phyloP scores from a whole-genome alignment of 495 filamentous ascomycete genomes.

The Pseudoneurospora amorphoporcata region DNA sequence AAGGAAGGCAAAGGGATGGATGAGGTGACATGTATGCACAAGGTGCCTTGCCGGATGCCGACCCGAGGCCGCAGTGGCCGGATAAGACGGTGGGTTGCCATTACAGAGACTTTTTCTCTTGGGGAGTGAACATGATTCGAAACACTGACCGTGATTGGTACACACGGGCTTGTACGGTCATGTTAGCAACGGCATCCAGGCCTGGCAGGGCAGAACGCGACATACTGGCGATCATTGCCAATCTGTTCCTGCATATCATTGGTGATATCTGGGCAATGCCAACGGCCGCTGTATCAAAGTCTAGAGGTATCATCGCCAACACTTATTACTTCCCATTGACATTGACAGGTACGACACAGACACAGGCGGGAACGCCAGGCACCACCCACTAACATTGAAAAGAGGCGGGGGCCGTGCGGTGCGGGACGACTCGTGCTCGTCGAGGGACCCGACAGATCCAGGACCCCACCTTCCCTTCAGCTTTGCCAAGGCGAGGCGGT shows the following conservation, averaged over 20 bases:
- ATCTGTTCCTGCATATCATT: background rate
- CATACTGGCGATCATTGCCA: background rate
- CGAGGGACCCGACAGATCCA: background rate
- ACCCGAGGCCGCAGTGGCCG: background rate
- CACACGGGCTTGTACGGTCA: background rate
- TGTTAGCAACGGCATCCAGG: background rate
- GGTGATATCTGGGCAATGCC: background rate
- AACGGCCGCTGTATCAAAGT: background rate
- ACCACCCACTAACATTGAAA: background rate
- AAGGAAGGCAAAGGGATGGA: background rate
- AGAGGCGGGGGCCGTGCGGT: background rate
- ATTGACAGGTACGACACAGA: background rate
- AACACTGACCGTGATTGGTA: background rate
- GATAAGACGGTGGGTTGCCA: background rate
- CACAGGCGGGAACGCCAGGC: background rate
- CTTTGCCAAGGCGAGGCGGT: background rate
- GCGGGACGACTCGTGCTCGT: background rate
- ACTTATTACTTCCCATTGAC: background rate
- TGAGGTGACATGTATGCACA: background rate
- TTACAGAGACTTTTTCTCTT: background rate
- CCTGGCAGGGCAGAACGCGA: background rate
- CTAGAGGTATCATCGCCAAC: background rate
- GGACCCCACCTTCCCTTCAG: background rate
- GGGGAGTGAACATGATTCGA: background rate
- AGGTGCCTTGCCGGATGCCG: background rate